phyloP scores from a whole-genome alignment of 139 green algal genomes.

The Micractinium sp. region DNA sequence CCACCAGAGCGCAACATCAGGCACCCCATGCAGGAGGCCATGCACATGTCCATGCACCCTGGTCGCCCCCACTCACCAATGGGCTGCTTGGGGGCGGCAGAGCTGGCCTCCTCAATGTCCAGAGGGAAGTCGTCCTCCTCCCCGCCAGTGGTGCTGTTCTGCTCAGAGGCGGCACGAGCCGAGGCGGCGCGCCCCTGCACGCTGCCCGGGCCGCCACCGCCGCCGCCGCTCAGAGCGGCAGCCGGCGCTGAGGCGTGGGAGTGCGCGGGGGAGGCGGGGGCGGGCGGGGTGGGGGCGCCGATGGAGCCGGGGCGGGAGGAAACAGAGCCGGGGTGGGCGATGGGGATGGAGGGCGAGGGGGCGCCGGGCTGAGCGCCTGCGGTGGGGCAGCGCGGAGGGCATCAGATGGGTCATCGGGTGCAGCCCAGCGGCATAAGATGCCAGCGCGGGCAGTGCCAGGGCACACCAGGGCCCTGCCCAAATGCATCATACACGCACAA shows the following conservation, averaged over 20 bases:
- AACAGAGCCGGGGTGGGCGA: neutral
- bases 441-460: no score
- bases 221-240: neutral
- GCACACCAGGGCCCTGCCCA: no score
- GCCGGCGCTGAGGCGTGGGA: neutral
- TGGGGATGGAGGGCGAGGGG: neutral
- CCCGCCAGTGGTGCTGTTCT: neutral
- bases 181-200: neutral
- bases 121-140: slow-evolving; percentile 27
- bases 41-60: neutral
- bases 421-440: no score
- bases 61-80: neutral
- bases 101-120: slow-evolving; percentile 8
- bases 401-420: no score
- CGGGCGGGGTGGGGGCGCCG: neutral
- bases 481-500: no score
- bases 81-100: neutral
- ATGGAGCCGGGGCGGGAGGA: neutral
- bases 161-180: neutral
- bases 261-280: neutral
- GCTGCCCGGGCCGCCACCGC: neutral
- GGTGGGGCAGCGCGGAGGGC: no score
- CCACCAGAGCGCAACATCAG: neutral
- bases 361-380: neutral
- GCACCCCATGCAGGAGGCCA: neutral